Percentiles rank a stretch among this genome's conserved stretches.
phyloP scores from a whole-genome alignment of 2,329 filamentous ascomycete genomes.

The Colletotrichum navitas region DNA sequence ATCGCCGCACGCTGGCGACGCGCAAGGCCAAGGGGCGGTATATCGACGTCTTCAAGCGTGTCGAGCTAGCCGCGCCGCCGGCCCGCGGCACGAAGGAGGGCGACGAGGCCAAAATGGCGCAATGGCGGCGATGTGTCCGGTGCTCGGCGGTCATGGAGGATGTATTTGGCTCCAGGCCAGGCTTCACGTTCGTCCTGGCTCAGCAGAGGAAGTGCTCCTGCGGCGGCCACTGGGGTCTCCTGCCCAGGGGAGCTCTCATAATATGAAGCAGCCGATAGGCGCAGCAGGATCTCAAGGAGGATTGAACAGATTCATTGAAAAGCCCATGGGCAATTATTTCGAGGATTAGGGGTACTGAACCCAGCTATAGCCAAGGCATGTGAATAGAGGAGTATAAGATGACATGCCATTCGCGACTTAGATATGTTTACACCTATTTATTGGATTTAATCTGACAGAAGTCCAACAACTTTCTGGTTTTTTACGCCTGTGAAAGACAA shows the following conservation, averaged over 20 bases:
- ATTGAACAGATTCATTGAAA: background rate
- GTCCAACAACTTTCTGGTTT: too few relatives aligned
- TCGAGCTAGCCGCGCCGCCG: conserved; percentile 57
- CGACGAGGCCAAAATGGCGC: conserved; percentile 57
- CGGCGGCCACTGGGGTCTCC: conserved; percentile 64
- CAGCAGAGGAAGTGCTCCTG: conserved; percentile 69
- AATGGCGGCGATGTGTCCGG: conserved; percentile 66
- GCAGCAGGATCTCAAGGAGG: background rate
- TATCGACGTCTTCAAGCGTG: conserved; percentile 70
- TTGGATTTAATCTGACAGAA: background rate
- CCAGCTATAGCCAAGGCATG: background rate
- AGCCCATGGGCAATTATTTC: background rate
- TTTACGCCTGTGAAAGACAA: too few relatives aligned
- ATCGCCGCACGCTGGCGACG: conserved; percentile 60
- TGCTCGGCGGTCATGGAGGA: conserved; percentile 78
- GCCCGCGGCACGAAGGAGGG: conserved; percentile 43
- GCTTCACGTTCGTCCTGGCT: conserved; percentile 65
- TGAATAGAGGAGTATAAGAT: too few relatives aligned
- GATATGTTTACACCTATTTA: background rate
- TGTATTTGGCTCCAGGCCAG: conserved; percentile 59
- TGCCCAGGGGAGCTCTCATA: conserved; percentile 49
- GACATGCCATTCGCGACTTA: background rate
- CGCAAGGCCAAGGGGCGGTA: conserved; percentile 55
- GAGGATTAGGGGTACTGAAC: background rate
- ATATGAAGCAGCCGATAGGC: conserved; percentile 3